A percentile compares a stretch with the other conserved stretches of the same genome.
Evolutionary conservation across 2,329 filamentous ascomycete species (phyloP).

Genomic region (Exophiala mesophila): DNA sequence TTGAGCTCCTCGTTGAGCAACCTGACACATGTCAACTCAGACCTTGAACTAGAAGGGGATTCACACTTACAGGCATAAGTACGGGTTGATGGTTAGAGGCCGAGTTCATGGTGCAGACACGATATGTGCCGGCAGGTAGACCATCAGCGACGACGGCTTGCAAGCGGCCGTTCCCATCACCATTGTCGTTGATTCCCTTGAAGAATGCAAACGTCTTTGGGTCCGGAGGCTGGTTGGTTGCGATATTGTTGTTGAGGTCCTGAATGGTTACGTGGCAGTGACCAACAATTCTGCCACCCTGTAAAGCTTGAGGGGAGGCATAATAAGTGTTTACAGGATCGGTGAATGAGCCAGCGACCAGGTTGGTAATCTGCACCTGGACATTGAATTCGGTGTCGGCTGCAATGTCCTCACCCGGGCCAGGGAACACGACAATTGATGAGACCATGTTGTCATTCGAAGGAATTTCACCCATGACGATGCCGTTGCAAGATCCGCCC

Average conservation of each 20-base stretch:
- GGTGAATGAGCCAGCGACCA: constrained; percentile 51
- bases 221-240: constrained; percentile 35
- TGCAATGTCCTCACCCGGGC: constrained; percentile 40
- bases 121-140: constrained; percentile 59
- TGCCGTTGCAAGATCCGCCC: constrained; percentile 53
- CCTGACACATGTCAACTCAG: background rate
- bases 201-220: constrained; percentile 51
- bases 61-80: constrained; percentile 45
- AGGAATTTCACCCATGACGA: constrained; percentile 56
- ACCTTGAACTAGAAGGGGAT: too few relatives aligned
- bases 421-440: constrained; percentile 47
- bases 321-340: constrained; percentile 54
- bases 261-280: constrained; percentile 48
- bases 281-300: constrained; percentile 36
- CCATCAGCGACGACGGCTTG: constrained; percentile 52
- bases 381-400: constrained; percentile 45
- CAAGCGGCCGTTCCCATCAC: constrained; percentile 53
- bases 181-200: constrained; percentile 56
- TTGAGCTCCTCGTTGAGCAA: constrained; percentile 62
- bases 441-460: constrained; percentile 50
- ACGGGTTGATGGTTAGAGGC: constrained; percentile 62
- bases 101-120: constrained; percentile 59
- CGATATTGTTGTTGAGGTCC: constrained; percentile 38
- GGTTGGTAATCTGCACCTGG: constrained; percentile 44
- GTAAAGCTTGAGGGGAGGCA: constrained; percentile 49